phyloP scores from a whole-genome alignment of 2,329 filamentous ascomycete species.

The Alternaria consortialis region DNA sequence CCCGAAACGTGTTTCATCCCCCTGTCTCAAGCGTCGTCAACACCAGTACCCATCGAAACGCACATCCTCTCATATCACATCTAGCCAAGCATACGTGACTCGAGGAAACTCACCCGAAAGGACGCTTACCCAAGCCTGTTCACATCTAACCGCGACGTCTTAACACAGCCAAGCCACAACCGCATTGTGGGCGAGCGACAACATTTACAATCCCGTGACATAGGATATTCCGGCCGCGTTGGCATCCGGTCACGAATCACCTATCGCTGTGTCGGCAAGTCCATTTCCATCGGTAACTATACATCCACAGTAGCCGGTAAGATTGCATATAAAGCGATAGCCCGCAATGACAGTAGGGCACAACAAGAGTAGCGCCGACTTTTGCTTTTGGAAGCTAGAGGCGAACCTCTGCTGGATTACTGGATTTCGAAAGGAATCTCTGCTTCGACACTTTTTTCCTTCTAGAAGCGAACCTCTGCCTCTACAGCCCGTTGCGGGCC shows the following conservation, averaged over 20 bases:
- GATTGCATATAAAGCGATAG: slow-evolving; percentile 9
- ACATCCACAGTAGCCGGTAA: background rate
- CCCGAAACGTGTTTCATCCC: slow-evolving; percentile 6
- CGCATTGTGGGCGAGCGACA: background rate
- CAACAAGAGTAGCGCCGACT: slow-evolving; percentile 23
- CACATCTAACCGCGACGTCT: slow-evolving; percentile 4
- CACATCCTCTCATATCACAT: background rate
- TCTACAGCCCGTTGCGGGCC: background rate
- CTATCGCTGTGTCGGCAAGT: background rate
- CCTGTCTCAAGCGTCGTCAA: background rate
- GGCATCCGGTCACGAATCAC: background rate
- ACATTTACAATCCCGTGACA: background rate
- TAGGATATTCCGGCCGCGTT: background rate
- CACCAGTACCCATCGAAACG: slow-evolving; percentile 4
- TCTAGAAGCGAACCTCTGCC: slow-evolving; percentile 24
- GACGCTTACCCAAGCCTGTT: background rate
- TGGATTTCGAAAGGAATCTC: slow-evolving; percentile 26
- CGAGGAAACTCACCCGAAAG: background rate
- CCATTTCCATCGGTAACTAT: background rate
- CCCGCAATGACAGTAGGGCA: background rate
- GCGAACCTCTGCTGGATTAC: slow-evolving; percentile 38
- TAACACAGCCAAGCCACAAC: slow-evolving; percentile 9
- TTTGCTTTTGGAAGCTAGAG: slow-evolving; percentile 2
- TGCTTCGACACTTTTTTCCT: slow-evolving; percentile 17
- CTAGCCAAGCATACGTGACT: background rate